A percentile compares a stretch with the other conserved stretches of the same genome.
Conservation (phyloP, 2,329 filamentous ascomycete species). For the Fusarium sp. region DNA sequence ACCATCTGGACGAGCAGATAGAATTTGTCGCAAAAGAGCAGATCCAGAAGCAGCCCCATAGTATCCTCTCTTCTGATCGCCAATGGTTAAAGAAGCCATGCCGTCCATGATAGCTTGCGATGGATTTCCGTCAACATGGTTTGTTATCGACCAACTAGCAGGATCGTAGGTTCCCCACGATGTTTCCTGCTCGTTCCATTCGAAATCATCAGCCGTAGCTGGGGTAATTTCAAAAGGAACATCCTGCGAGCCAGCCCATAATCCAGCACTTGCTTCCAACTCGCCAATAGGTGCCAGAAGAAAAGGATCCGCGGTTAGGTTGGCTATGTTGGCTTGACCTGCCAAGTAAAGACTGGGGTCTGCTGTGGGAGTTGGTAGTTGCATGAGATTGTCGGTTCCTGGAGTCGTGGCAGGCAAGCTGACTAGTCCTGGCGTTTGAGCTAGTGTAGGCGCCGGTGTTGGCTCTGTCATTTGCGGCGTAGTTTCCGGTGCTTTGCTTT, state of each 20-base stretch:
- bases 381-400: slow-evolving; percentile 19
- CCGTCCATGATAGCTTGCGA: slow-evolving; percentile 34
- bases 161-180: slow-evolving; percentile 30
- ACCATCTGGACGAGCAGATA: slow-evolving; percentile 30
- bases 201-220: slow-evolving; percentile 25
- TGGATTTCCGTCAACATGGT: slow-evolving; percentile 22
- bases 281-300: slow-evolving; percentile 27
- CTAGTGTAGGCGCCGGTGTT: slow-evolving; percentile 7
- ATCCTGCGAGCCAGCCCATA: slow-evolving; percentile 12
- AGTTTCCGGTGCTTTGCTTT: slow-evolving; percentile 1
- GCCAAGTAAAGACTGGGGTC: slow-evolving; percentile 15
- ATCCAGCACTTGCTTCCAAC: slow-evolving; percentile 7
- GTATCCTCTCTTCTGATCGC: slow-evolving; percentile 31
- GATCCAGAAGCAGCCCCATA: slow-evolving; percentile 32
- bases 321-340: slow-evolving; percentile 6
- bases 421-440: slow-evolving; percentile 4
- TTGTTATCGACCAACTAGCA: slow-evolving; percentile 21
- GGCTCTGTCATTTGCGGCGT: not conserved
- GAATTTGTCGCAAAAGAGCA: slow-evolving; percentile 27
- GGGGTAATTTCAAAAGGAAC: not conserved
- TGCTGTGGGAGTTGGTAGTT: slow-evolving; percentile 13
- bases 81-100: slow-evolving; percentile 31
- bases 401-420: slow-evolving; percentile 15
- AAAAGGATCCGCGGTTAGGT: slow-evolving; percentile 15
- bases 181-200: slow-evolving; percentile 35